A percentile compares a stretch with the other conserved stretches of the same genome.
phyloP scores from a whole-genome alignment of 352 stramenopile species.

The Pythium sukuiense region DNA sequence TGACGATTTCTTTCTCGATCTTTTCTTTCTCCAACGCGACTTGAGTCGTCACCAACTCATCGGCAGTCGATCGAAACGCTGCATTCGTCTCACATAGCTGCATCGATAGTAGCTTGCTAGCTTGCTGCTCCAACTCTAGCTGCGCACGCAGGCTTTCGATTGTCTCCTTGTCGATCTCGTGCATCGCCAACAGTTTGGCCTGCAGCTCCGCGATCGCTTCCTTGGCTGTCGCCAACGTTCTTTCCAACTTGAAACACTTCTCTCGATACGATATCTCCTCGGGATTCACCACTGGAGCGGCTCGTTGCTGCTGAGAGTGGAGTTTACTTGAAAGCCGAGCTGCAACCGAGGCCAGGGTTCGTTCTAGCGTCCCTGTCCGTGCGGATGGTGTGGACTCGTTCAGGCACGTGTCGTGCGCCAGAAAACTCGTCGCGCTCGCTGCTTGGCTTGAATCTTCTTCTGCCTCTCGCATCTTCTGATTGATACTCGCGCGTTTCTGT shows the following conservation, averaged over 20 bases:
- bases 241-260: constrained; percentile 58
- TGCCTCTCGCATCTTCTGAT: neutral
- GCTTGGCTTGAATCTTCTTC: neutral
- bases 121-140: constrained; percentile 49
- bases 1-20: constrained; percentile 38
- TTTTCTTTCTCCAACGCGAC: constrained; percentile 49
- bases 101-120: constrained; percentile 43
- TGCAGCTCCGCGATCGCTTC: constrained; percentile 35
- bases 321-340: constrained; percentile 12
- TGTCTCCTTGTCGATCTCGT: constrained; percentile 28
- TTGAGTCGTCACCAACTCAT: constrained; percentile 55
- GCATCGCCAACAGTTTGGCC: constrained; percentile 32
- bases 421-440: neutral
- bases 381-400: neutral
- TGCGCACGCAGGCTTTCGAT: constrained; percentile 52
- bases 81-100: constrained; percentile 52
- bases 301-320: constrained; percentile 10
- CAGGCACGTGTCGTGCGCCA: neutral
- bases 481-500: neutral
- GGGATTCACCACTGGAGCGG: constrained; percentile 1
- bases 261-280: constrained; percentile 50
- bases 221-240: constrained; percentile 46
- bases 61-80: constrained; percentile 39
- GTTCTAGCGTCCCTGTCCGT: neutral
- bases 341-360: constrained; percentile 16